phyloP scores from a whole-genome alignment of 768 basidiomycete species.

The Mycena rebaudengoi region DNA sequence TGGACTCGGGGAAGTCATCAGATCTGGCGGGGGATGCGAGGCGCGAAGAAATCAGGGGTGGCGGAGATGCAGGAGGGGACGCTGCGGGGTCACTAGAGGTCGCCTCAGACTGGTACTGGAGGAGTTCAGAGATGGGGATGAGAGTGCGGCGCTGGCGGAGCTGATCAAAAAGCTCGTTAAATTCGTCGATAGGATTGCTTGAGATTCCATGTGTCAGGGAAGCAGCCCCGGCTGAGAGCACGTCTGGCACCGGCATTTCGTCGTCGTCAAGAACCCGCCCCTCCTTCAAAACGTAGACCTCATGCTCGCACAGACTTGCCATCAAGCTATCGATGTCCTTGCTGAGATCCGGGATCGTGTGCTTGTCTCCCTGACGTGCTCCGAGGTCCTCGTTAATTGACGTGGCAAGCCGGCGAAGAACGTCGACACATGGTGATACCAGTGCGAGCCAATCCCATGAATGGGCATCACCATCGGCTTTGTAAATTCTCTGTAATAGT shows the following conservation, averaged over 20 bases:
- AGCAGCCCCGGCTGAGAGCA: constrained; percentile 12
- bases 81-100: too few species aligned
- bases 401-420: constrained; percentile 34
- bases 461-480: constrained; percentile 12
- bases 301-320: constrained; percentile 27
- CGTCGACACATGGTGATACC: constrained; percentile 24
- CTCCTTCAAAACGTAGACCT: constrained; percentile 29
- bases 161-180: constrained; percentile 18
- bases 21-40: background rate
- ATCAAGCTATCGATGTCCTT: constrained; percentile 38
- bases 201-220: constrained; percentile 9
- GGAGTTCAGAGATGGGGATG: background rate
- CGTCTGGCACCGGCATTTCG: constrained; percentile 24
- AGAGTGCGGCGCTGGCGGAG: constrained; percentile 14
- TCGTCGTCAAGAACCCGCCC: constrained; percentile 29
- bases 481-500: constrained; percentile 17
- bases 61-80: too few species aligned
- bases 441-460: constrained; percentile 27
- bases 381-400: constrained; percentile 31
- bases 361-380: constrained; percentile 38
- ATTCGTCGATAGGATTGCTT: constrained; percentile 19
- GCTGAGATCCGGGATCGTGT: constrained; percentile 35
- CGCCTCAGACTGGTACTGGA: too few species aligned
- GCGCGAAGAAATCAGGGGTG: background rate
- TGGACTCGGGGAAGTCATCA: too few species aligned